Conservation (phyloP, 495 filamentous ascomycete species). For the Trichocladium antarcticum region DNA sequence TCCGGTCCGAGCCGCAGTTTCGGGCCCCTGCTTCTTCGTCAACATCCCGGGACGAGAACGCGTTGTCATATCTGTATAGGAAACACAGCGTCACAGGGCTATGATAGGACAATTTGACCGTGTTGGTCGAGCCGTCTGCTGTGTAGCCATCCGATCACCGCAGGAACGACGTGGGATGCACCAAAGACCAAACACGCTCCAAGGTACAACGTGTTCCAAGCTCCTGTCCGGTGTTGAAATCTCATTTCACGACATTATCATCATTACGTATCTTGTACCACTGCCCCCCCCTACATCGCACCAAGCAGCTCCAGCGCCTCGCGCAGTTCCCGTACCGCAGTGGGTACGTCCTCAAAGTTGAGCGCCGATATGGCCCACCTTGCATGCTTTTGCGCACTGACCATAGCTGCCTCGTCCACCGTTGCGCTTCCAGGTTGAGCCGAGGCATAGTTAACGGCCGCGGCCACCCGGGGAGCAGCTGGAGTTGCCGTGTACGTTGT, state of each 20-base stretch:
- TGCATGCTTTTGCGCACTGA: conserved; percentile 83
- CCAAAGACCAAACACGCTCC: neutral
- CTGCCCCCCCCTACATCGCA: conserved; percentile 25
- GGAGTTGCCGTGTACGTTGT: conserved; percentile 11
- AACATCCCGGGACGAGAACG: neutral
- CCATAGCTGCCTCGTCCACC: conserved; percentile 63
- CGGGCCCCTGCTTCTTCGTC: neutral
- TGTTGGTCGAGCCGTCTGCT: no score
- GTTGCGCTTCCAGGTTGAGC: conserved; percentile 7
- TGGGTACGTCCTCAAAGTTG: conserved; percentile 90
- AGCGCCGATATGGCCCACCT: conserved; percentile 95
- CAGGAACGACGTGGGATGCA: conserved; percentile 1
- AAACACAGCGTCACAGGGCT: no score
- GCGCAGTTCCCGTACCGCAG: conserved; percentile 75
- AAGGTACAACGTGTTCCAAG: neutral
- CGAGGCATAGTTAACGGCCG: neutral
- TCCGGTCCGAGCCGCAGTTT: conserved; percentile 7
- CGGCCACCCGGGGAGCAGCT: conserved; percentile 3
- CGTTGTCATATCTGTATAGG: no score
- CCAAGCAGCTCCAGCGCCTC: conserved; percentile 61
- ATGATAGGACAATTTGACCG: no score
- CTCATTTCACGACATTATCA: neutral
- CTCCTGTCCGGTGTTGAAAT: neutral
- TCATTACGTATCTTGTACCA: conserved; percentile 6
- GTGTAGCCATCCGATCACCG: no score